Evolutionary conservation across 768 basidiomycete genomes (phyloP).

Genomic region (Boletellus ananiceps): DNA sequence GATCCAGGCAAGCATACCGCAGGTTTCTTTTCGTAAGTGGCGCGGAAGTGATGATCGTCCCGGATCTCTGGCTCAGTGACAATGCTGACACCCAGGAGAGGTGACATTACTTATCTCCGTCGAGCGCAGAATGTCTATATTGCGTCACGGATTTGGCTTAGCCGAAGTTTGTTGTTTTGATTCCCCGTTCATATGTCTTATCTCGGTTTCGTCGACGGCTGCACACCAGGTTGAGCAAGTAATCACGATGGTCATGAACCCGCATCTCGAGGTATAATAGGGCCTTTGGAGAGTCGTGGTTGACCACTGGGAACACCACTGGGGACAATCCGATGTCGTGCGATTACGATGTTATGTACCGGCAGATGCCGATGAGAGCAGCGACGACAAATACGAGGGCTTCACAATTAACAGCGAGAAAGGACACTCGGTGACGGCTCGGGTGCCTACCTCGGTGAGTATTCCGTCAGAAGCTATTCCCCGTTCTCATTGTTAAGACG

Average conservation of each 20-base stretch:
- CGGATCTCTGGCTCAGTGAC: slow-evolving; percentile 16
- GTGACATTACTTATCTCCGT: slow-evolving; percentile 9
- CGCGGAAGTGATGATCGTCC: slow-evolving; percentile 26
- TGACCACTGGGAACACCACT: slow-evolving; percentile 7
- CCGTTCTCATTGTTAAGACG: slow-evolving; percentile 9
- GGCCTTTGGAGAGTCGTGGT: neutral
- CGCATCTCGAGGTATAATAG: neutral
- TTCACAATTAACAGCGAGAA: slow-evolving; percentile 32
- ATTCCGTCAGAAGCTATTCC: neutral
- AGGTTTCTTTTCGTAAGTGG: slow-evolving; percentile 28
- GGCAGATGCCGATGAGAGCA: slow-evolving; percentile 18
- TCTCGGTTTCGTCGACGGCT: slow-evolving; percentile 2
- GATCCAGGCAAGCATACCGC: slow-evolving; percentile 18
- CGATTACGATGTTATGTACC: slow-evolving; percentile 16
- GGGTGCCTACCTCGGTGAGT: slow-evolving; percentile 14
- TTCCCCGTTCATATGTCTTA: slow-evolving; percentile 2
- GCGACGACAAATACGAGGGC: slow-evolving; percentile 27
- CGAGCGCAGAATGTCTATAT: slow-evolving; percentile 20
- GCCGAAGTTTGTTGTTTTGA: slow-evolving; percentile 12
- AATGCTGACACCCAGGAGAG: slow-evolving; percentile 10
- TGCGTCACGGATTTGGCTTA: slow-evolving; percentile 19
- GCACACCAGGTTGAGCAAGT: slow-evolving; percentile 2
- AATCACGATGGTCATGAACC: neutral
- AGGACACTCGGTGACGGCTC: slow-evolving; percentile 16
- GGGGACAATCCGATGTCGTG: slow-evolving; percentile 28